Evolutionary conservation across 2,329 filamentous ascomycete species (phyloP).

Genomic region (Fusarium dimerum): DNA sequence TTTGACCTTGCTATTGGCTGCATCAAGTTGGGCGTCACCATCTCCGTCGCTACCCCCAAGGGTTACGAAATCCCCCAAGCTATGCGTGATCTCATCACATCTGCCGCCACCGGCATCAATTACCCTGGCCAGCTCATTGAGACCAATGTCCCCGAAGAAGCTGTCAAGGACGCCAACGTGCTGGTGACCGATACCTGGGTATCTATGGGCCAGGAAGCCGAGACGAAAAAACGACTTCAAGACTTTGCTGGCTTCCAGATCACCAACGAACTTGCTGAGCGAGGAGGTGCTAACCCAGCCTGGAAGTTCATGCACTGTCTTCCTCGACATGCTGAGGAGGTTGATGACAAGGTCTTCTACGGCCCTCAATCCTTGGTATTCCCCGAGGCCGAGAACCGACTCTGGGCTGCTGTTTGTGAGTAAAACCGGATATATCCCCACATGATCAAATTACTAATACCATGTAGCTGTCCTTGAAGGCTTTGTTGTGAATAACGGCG

Average conservation of each 20-base stretch:
- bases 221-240: constrained; percentile 73
- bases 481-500: constrained; percentile 93
- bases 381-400: constrained; percentile 87
- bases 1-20: constrained; percentile 90
- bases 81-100: constrained; percentile 73
- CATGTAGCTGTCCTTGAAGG: constrained; percentile 71
- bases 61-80: constrained; percentile 78
- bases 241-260: constrained; percentile 92
- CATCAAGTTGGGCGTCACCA: constrained; percentile 81
- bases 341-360: constrained; percentile 94
- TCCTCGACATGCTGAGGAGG: constrained; percentile 89
- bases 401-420: constrained; percentile 84
- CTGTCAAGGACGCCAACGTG: constrained; percentile 80
- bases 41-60: constrained; percentile 82
- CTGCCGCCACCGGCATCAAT: constrained; percentile 58
- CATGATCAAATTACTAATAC: constrained; percentile 17
- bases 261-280: constrained; percentile 78
- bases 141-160: constrained; percentile 81
- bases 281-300: constrained; percentile 79
- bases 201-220: constrained; percentile 95
- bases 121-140: constrained; percentile 69
- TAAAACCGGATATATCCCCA: constrained; percentile 20
- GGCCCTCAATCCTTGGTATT: constrained; percentile 84
- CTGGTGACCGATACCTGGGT: constrained; percentile 98
- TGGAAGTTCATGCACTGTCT: constrained; percentile 99